Evolutionary conservation across 441 rosid species (phyloP).

Genomic region (Hura crepitans): DNA sequence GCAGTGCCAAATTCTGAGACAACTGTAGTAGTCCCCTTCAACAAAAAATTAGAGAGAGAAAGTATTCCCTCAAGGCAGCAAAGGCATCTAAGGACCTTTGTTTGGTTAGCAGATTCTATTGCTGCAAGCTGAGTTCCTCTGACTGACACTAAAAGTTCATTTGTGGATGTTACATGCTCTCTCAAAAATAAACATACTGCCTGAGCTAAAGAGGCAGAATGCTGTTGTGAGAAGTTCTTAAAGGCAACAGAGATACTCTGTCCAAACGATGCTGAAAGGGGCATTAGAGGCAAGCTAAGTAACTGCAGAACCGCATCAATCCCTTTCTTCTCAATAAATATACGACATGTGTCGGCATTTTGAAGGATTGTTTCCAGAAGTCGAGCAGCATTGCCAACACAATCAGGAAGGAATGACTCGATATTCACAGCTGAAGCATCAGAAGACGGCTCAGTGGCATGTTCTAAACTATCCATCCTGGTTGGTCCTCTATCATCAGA

Average conservation of each 20-base stretch:
- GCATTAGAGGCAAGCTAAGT: conserved; percentile 76
- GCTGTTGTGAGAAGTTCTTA: conserved; percentile 91
- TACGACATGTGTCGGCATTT: conserved; percentile 90
- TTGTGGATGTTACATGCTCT: conserved; percentile 65
- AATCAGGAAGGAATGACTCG: conserved; percentile 83
- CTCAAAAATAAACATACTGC: conserved; percentile 72
- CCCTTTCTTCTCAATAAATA: conserved; percentile 94
- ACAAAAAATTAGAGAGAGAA: conserved; percentile 70
- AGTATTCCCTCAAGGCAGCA: conserved; percentile 76
- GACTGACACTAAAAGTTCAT: conserved; percentile 50
- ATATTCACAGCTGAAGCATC: conserved; percentile 48
- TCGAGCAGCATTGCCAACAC: conserved; percentile 73
- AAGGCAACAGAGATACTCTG: conserved; percentile 80
- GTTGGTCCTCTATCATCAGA: conserved; percentile 41
- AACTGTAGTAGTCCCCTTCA: conserved; percentile 74
- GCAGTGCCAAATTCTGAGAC: conserved; percentile 81
- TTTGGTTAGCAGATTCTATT: conserved; percentile 53
- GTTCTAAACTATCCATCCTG: conserved; percentile 51
- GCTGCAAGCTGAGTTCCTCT: conserved; percentile 60
- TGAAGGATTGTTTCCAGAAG: conserved; percentile 96
- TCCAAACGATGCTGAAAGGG: conserved; percentile 72
- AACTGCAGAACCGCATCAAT: conserved; percentile 78
- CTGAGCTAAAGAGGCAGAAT: conserved; percentile 75
- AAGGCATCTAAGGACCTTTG: conserved; percentile 58
- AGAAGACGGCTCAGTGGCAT: conserved; percentile 45